phyloP scores from a whole-genome alignment of 2,329 filamentous ascomycete genomes.

The Fusarium coffeatum region DNA sequence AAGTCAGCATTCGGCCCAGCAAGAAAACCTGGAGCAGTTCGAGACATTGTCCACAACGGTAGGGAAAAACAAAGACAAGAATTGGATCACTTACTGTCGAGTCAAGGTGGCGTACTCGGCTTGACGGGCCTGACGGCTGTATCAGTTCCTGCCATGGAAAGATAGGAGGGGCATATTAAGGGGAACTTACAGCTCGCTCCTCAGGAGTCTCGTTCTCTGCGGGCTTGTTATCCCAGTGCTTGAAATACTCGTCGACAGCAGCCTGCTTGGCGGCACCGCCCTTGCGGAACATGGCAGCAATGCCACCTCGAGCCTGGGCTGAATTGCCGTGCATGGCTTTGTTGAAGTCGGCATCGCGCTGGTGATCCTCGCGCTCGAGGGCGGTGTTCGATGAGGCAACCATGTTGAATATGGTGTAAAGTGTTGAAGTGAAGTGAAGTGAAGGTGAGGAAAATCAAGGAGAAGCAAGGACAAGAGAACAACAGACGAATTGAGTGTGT shows the following conservation, averaged over 20 bases:
- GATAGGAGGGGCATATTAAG: conserved; percentile 30
- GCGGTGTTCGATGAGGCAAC: conserved; percentile 54
- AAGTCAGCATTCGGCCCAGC: conserved; percentile 33
- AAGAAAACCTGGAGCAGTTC: not conserved
- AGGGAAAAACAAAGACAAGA: not conserved
- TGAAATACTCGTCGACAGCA: conserved; percentile 92
- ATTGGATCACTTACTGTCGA: conserved; percentile 74
- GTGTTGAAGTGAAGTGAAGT: conserved; percentile 14
- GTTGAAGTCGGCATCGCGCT: conserved; percentile 90
- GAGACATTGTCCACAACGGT: not conserved
- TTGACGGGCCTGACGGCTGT: conserved; percentile 71
- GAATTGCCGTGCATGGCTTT: conserved; percentile 85
- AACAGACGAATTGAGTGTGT: conserved; percentile 27
- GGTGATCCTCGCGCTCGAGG: conserved; percentile 85
- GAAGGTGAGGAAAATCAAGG: conserved; percentile 13
- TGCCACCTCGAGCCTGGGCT: conserved; percentile 75
- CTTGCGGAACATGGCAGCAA: conserved; percentile 88
- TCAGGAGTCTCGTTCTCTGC: conserved; percentile 84
- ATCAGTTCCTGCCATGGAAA: conserved; percentile 36
- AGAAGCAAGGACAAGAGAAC: conserved; percentile 8
- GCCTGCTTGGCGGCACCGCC: conserved; percentile 79
- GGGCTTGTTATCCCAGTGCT: conserved; percentile 92
- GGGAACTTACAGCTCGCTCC: conserved; percentile 74
- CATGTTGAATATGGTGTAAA: conserved; percentile 55
- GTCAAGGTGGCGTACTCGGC: conserved; percentile 94